Base-by-base conservation (phyloP, 768 basidiomycete species). In the Podaxis sp. region DNA sequence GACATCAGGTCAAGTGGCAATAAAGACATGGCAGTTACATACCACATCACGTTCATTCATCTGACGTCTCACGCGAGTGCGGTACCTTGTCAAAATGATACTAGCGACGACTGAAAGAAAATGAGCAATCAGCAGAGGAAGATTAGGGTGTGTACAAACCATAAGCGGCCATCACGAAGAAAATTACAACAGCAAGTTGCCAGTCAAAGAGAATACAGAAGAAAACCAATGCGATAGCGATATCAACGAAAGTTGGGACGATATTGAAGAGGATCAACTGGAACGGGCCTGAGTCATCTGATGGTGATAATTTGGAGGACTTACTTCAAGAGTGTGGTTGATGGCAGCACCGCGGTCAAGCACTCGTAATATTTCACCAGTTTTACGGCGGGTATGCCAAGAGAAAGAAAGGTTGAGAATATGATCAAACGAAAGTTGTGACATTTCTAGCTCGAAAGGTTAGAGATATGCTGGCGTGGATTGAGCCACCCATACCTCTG, bases 21-120 rank as follows among this genome's bases (percentile, higher is more conserved):
- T 17, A 28, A 46, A 36, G 26, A 33, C 30, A 28, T 57, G 56
- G 38, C 11, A 42, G 28, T 30, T 6, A 76, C 86, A 48, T 65
- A 88, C 87, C n/a, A 89, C 73, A 75, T 95, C 92, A 61, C 85
- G 84, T 46, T 95, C 91, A 69, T 91, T 91, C 89, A 93, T 93
- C 69, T 84, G 75, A 28, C 91, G 81, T 57, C 92, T 82, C n/a
- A 92, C 72, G 66, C 83, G 84, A 4, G 90, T 92, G 15, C 92
- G 82, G 84, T 87, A 90, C 49, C 80, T 78, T 2, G 92, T 94
- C 24, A 92, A 79, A 38, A 86, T 69, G 61, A 88, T 80, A 64
- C 84, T 87, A 0, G 81, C 83, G 53, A 74, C 71, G 39, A 89
- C 84, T 84, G 68, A 19, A 52, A 56, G 2, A 33, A 54, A 2